Evolutionary conservation across 148 eudicot species (phyloP), one percentile per base, ranked within the genome.

Genomic region (Silene conica): DNA sequence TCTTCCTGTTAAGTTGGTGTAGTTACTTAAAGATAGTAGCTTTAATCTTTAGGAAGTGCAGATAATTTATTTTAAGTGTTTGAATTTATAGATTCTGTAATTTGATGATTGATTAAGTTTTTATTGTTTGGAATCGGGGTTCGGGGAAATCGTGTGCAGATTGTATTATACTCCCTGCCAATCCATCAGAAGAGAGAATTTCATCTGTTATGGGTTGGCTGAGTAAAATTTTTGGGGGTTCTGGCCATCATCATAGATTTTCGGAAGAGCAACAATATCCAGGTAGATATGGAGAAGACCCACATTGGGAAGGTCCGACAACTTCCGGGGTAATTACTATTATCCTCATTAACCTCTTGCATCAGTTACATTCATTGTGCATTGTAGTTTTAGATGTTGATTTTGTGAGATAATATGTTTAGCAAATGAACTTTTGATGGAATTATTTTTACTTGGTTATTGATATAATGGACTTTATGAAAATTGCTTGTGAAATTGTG

Each of bases 201-300:
- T 43, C 72, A 72, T 64, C 66, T 3, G 67, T 56, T 70, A 96
- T 96, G 97, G 96, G 96, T 79, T 96, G 99, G 99, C 77, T 92
- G 74, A 86, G 90, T 66, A 89, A 90, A 82, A 66, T 92, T 70
- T 80, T 90, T 16, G 84, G 83, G 74, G 94, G 88, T 58, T 77
- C 88, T 52, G 86, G 85, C 83, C 88, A 89, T 80, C 84, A 78
- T 81, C 89, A 87, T 69, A 84, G 82, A 80, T 73, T 82, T 56
- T 89, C 88, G 5, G 76, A 78, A 78, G 88, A 93, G 73, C 93
- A 87, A 22, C 93, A 87, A 22, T 78, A 88, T 79, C 88, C 87
- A 80, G 84, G 86, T 69, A 81, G 75, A 70, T 87, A 89, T 84
- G 87, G 78, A 34, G 90, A 87, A 15, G 89, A 87, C 38, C 77